Conservation (phyloP, 2,329 filamentous ascomycete genomes). For the Diaporthe longicolla region DNA sequence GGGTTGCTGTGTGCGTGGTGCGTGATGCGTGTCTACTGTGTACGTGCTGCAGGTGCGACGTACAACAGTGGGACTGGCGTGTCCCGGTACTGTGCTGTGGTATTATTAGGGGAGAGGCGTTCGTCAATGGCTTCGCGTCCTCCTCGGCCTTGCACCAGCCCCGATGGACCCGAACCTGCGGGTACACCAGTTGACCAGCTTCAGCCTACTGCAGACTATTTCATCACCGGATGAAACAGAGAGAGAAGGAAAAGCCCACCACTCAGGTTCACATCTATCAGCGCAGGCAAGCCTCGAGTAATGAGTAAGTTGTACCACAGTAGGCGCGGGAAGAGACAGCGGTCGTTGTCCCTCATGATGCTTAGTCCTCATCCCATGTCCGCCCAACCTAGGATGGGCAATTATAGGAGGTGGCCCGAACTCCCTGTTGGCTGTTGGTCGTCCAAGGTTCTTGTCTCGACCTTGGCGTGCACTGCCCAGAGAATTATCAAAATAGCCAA, state of each 20-base stretch:
- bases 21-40: background rate
- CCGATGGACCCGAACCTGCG: conserved; percentile 34
- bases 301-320: background rate
- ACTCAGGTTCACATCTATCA: conserved; percentile 10
- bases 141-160: conserved; percentile 33
- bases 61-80: background rate
- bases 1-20: background rate
- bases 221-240: background rate
- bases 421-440: conserved; percentile 23
- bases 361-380: conserved; percentile 29
- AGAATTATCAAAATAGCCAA: conserved; percentile 30
- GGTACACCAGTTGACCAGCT: background rate
- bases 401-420: conserved; percentile 19
- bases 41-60: conserved; percentile 10
- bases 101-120: conserved; percentile 22
- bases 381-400: conserved; percentile 15
- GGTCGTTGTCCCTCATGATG: background rate
- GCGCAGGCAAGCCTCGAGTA: background rate
- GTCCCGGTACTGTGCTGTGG: background rate
- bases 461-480: conserved; percentile 28
- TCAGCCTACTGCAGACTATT: conserved; percentile 1
- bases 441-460: conserved; percentile 21
- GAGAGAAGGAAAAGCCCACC: conserved; percentile 18
- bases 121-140: conserved; percentile 35
- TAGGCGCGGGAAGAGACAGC: background rate